phyloP scores from a whole-genome alignment of 2,329 filamentous ascomycete species.

The Pseudogymnoascus sp. region DNA sequence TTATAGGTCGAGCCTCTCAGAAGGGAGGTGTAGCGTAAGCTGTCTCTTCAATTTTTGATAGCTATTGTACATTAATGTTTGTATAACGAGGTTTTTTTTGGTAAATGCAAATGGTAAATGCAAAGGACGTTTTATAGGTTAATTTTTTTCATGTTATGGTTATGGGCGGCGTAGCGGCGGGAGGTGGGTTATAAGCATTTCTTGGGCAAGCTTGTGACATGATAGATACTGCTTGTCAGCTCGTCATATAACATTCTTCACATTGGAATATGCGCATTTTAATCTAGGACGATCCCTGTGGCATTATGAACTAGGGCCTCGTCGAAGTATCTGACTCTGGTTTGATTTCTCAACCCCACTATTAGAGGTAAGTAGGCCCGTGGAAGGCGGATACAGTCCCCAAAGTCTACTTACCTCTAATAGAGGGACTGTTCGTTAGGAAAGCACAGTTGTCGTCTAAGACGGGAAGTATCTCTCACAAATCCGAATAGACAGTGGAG shows the following conservation, averaged over 20 bases:
- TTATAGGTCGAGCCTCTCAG: background rate
- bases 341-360: background rate
- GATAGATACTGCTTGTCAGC: background rate
- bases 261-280: background rate
- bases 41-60: background rate
- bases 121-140: background rate
- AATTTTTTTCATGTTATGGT: background rate
- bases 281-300: background rate
- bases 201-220: background rate
- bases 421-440: background rate
- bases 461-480: background rate
- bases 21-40: background rate
- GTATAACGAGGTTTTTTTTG: background rate
- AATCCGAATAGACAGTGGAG: background rate
- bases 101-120: background rate
- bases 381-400: background rate
- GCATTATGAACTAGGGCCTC: background rate
- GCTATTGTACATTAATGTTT: background rate
- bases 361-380: background rate
- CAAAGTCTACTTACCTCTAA: too few relatives aligned
- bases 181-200: constrained; percentile 1
- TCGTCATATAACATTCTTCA: background rate
- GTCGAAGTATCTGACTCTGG: background rate
- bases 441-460: background rate
- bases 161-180: background rate